Base-by-base conservation (phyloP, 2,329 filamentous ascomycete species). In the Neofusicoccum ribis region DNA sequence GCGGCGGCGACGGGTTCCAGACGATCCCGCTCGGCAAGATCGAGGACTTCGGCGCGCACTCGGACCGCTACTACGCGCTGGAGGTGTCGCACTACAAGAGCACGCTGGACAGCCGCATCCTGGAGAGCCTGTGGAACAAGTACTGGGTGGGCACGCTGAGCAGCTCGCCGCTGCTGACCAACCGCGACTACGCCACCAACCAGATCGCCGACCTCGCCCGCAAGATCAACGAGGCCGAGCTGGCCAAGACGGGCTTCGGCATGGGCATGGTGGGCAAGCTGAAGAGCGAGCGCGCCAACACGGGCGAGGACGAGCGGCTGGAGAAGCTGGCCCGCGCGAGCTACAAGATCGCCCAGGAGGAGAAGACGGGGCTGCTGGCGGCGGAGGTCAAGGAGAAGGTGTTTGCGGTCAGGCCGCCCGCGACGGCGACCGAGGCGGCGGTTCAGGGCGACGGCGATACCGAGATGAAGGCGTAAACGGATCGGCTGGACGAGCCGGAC, bases 81-180 rank as follows among this genome's bases (percentile, higher is more conserved):
- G 91, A 96, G 67, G 91, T 98, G 14, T 92, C 92, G 37, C 92
- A 96, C 79, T 99, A 92, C 85, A 98, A 98, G 81, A 95, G 91
- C 68, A 90, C 91, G 0, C 88, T 99, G 34, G 95, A 99, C 79
- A 86, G 89, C 1, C 90, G 93, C 71, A 84, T 99, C 27, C 84
- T 99, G 5, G 92, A 96, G 73, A 85, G 92, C 60, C 83, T 99
- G 36, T 98, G 95, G 95, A 97, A 97, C 82, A 98, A 98, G 79
- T 99, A 99, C 83, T 97, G 93, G 95, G 93, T 97, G 39, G 91
- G 96, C 74, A 99, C 95, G 5, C 86, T 99, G 20, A 96, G 92
- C 37, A 92, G 96, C 72, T 95, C 89, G 71, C 93, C 94, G 23
- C 85, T 97, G 4, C 89, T 96, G 72, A 93, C 92, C 64, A 98